phyloP scores from a whole-genome alignment of 2,329 filamentous ascomycete genomes.

The Pseudogymnoascus sp. region DNA sequence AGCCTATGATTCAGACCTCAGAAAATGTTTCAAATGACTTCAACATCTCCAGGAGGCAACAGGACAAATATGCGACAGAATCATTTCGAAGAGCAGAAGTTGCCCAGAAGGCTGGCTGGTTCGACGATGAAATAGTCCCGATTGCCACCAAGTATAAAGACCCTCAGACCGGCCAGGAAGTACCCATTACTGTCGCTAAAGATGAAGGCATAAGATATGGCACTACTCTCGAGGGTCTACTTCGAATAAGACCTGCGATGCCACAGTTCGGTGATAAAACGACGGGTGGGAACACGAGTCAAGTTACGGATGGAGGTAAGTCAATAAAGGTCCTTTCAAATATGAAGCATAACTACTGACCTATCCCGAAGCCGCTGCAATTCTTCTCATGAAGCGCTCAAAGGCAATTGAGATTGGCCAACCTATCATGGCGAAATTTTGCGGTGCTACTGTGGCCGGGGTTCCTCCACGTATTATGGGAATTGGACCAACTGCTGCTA shows the following conservation, averaged over 20 bases:
- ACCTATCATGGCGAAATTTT: conserved; percentile 85
- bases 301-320: no score
- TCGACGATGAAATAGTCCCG: conserved; percentile 84
- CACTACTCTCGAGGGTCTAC: conserved; percentile 80
- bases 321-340: no score
- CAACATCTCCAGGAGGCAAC: conserved; percentile 58
- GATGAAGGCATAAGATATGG: conserved; percentile 84
- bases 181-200: conserved; percentile 70
- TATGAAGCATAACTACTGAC: no score
- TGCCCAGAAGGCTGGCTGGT: conserved; percentile 83
- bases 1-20: conserved; percentile 88
- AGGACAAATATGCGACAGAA: conserved; percentile 89
- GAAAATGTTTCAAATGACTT: conserved; percentile 92
- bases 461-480: conserved; percentile 94
- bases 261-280: no score
- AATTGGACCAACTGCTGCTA: conserved; percentile 89
- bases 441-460: conserved; percentile 75
- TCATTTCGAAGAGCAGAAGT: conserved; percentile 85
- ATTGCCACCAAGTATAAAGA: conserved; percentile 82
- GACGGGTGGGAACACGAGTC: no score
- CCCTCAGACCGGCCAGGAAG: conserved; percentile 80
- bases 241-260: conserved; percentile 81
- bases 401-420: conserved; percentile 85
- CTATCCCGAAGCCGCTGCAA: conserved; percentile 88
- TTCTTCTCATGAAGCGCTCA: conserved; percentile 89